Evolutionary conservation across 2,329 filamentous ascomycete species (phyloP).

Genomic region (Aspergillus sp.): DNA sequence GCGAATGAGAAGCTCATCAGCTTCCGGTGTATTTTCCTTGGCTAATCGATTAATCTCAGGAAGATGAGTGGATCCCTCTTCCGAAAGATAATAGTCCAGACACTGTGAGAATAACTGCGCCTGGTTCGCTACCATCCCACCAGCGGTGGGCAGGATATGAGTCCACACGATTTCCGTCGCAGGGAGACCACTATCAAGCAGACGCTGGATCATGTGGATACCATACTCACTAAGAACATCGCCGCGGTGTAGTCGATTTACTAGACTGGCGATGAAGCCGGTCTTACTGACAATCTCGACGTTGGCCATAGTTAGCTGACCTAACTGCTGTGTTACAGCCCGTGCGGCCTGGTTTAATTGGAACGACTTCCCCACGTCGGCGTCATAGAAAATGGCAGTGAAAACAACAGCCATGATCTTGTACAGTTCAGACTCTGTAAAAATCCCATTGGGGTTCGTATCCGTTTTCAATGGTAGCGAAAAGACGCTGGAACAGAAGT

Average conservation of each 20-base stretch:
- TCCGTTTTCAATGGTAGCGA: slow-evolving; percentile 57
- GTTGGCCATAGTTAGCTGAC: slow-evolving; percentile 51
- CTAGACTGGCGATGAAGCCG: slow-evolving; percentile 43
- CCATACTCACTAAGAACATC: slow-evolving; percentile 54
- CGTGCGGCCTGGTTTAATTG: slow-evolving; percentile 51
- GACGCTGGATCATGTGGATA: slow-evolving; percentile 55
- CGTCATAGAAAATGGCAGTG: slow-evolving; percentile 56
- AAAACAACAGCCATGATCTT: slow-evolving; percentile 55
- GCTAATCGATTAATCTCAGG: slow-evolving; percentile 51
- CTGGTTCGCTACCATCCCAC: slow-evolving; percentile 57
- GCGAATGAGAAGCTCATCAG: slow-evolving; percentile 51
- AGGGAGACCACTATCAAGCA: slow-evolving; percentile 49
- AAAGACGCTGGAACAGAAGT: slow-evolving; percentile 57
- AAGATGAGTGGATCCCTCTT: slow-evolving; percentile 50
- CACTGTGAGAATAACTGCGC: slow-evolving; percentile 59
- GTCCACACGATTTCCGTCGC: slow-evolving; percentile 56
- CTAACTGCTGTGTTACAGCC: slow-evolving; percentile 49
- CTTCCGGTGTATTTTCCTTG: slow-evolving; percentile 43
- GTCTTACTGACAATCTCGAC: slow-evolving; percentile 46
- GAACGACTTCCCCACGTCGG: slow-evolving; percentile 54
- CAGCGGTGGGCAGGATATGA: slow-evolving; percentile 58
- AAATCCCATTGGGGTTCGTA: slow-evolving; percentile 51
- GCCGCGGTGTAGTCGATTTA: slow-evolving; percentile 40
- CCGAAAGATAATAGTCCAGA: slow-evolving; percentile 57
- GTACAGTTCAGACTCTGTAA: slow-evolving; percentile 56